Percentiles rank a stretch among this genome's conserved stretches.
Conservation (phyloP, 352 stramenopile species). For the Aphanomyces stellatus region DNA sequence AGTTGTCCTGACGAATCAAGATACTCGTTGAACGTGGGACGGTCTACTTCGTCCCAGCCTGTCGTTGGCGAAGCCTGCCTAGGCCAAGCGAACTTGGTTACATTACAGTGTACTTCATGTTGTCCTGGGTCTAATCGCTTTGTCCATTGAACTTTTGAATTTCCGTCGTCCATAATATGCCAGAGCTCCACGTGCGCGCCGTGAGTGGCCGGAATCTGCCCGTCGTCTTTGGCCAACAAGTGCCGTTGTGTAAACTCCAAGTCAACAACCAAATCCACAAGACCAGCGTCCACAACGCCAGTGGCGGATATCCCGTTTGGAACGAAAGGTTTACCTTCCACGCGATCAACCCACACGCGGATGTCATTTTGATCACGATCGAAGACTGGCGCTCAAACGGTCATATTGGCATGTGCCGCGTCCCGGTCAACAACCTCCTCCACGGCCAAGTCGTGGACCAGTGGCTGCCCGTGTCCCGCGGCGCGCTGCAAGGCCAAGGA, state of each 20-base stretch:
- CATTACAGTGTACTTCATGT: too few species aligned
- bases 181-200: not conserved
- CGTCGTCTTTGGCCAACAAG: not conserved
- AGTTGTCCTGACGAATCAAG: too few species aligned
- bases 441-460: slow-evolving; percentile 4
- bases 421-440: not conserved
- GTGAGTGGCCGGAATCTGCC: not conserved
- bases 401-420: not conserved
- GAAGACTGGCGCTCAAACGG: not conserved
- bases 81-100: too few species aligned
- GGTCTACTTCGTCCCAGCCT: too few species aligned
- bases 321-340: not conserved
- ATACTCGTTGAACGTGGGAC: too few species aligned
- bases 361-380: slow-evolving; percentile 1
- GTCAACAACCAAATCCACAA: not conserved
- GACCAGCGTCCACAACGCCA: not conserved
- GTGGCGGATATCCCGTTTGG: not conserved
- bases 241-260: not conserved
- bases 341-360: not conserved
- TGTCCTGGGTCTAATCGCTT: too few species aligned
- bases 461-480: not conserved
- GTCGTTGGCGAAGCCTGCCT: too few species aligned
- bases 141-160: not conserved
- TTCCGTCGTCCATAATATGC: not conserved
- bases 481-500: not conserved